These are phyloP conservation scores for Tremella mesenterica DNA, from an alignment of 768 basidiomycete species.

Conservation along the genomic window DNA sequence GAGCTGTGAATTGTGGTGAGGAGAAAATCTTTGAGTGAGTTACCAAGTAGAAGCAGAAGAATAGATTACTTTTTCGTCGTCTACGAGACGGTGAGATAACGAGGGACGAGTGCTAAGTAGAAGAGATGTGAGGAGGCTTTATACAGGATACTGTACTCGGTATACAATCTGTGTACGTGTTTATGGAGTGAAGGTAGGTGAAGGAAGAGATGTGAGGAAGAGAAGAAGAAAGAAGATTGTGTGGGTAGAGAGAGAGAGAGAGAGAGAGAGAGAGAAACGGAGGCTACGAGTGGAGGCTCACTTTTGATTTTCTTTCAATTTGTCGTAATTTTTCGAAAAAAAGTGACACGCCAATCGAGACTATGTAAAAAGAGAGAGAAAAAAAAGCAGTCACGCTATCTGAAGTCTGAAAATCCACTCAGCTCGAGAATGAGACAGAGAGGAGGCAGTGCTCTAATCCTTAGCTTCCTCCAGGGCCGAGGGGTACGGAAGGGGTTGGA, in stretches of 20 bases:
- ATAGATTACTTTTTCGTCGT: too few species aligned
- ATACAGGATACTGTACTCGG: not conserved
- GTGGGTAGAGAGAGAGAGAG: not conserved
- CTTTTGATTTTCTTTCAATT: too few species aligned
- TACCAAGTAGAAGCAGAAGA: too few species aligned
- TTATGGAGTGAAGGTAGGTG: not conserved
- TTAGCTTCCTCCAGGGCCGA: too few species aligned
- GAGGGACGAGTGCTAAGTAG: not conserved
- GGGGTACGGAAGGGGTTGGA: too few species aligned
- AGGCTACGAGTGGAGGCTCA: too few species aligned
- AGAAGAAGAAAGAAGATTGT: constrained; percentile 3
- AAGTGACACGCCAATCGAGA: constrained; percentile 1
- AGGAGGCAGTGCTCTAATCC: too few species aligned
- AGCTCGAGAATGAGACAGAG: too few species aligned
- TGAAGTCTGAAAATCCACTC: too few species aligned
- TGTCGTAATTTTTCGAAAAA: not conserved
- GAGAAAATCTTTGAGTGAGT: too few species aligned
- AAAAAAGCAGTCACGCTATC: not conserved
- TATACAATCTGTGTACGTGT: not conserved
- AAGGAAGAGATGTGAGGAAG: not conserved
- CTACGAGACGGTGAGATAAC: too few species aligned
- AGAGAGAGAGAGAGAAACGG: not conserved
- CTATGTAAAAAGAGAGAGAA: not conserved
- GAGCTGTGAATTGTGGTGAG: too few species aligned
- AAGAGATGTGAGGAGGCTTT: not conserved